Evolutionary conservation across 805 yeast species (phyloP).

Genomic region (Suhomyces sp.): DNA sequence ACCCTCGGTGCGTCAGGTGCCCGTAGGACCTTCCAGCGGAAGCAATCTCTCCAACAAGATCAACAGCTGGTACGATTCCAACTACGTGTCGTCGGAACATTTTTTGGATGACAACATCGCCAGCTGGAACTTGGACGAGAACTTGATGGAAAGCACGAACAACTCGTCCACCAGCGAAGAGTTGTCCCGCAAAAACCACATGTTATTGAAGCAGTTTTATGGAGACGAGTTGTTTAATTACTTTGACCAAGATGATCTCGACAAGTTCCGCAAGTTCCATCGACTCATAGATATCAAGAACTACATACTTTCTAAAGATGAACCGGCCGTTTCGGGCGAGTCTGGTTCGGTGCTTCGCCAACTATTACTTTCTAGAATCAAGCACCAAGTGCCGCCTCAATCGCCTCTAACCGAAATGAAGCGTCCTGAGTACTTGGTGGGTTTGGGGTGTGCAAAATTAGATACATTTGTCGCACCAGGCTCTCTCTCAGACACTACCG

Average conservation of each 20-base stretch:
- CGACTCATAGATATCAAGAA: slow-evolving; percentile 11
- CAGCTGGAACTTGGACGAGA: slow-evolving; percentile 35
- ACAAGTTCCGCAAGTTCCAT: slow-evolving; percentile 23
- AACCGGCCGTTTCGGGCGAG: not conserved
- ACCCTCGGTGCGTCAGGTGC: not conserved
- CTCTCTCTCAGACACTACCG: slow-evolving; percentile 12
- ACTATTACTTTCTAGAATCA: not conserved
- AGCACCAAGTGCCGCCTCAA: not conserved
- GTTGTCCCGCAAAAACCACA: slow-evolving; percentile 5
- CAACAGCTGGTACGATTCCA: slow-evolving; percentile 11
- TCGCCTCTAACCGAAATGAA: not conserved
- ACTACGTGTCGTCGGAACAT: slow-evolving; percentile 5
- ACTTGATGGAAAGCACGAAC: slow-evolving; percentile 9
- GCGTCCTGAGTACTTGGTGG: not conserved
- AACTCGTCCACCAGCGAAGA: not conserved
- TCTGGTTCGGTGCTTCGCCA: not conserved
- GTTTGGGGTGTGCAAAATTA: not conserved
- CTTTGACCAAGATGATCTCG: slow-evolving; percentile 21
- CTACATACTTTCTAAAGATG: slow-evolving; percentile 6
- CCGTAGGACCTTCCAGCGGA: not conserved
- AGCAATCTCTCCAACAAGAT: slow-evolving; percentile 10
- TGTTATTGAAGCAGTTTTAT: slow-evolving; percentile 20
- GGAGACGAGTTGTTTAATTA: slow-evolving; percentile 30
- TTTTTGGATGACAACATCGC: slow-evolving; percentile 33
- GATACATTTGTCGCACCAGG: slow-evolving; percentile 3